A percentile compares a stretch with the other conserved stretches of the same genome.
phyloP scores from a whole-genome alignment of 768 basidiomycete genomes.

The Macrolepiota albuminosa region DNA sequence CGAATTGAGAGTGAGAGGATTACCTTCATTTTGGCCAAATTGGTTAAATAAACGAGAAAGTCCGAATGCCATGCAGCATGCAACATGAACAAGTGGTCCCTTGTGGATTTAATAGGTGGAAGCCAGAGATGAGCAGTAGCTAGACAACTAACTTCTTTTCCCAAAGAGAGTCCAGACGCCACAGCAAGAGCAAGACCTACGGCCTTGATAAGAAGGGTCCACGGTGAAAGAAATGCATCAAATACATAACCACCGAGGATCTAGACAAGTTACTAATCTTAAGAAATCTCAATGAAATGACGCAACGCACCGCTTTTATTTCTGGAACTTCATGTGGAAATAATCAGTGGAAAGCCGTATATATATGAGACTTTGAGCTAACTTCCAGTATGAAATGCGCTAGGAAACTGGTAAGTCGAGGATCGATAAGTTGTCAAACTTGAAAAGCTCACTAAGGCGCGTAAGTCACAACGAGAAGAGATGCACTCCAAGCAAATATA shows the following conservation, averaged over 20 bases:
- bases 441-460: constrained; percentile 58
- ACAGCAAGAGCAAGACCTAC: constrained; percentile 80
- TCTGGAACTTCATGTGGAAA: constrained; percentile 52
- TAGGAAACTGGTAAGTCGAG: constrained; percentile 20
- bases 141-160: constrained; percentile 64
- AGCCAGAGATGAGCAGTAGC: constrained; percentile 7
- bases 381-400: constrained; percentile 82
- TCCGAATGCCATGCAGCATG: constrained; percentile 76
- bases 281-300: neutral
- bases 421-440: neutral
- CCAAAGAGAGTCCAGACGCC: constrained; percentile 79
- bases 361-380: constrained; percentile 21
- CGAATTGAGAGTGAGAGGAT: constrained; percentile 1
- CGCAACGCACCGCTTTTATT: constrained; percentile 61
- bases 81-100: constrained; percentile 84
- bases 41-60: constrained; percentile 62
- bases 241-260: constrained; percentile 84
- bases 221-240: constrained; percentile 79
- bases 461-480: constrained; percentile 57
- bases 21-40: constrained; percentile 77
- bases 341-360: neutral
- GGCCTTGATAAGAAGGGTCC: constrained; percentile 83
- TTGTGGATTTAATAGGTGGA: constrained; percentile 18
- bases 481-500: constrained; percentile 57
- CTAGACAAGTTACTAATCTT: constrained; percentile 26